Conservation (phyloP, 345 rosid genomes). For the Eucalyptus sp. region DNA sequence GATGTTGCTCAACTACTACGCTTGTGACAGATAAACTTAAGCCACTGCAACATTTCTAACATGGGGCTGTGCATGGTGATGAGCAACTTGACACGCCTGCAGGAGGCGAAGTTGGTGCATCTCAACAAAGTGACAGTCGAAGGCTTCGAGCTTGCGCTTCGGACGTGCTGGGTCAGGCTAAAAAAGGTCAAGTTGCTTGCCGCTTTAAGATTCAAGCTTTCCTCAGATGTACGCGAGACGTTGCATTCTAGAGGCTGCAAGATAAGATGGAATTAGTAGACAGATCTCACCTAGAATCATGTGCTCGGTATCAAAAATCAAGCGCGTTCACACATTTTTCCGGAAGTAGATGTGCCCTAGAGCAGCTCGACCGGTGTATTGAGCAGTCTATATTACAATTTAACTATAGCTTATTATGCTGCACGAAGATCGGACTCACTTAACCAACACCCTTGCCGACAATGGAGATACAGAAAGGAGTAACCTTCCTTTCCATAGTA, state of each 20-base stretch:
- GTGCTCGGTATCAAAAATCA: neutral
- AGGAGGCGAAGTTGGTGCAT: constrained; percentile 79
- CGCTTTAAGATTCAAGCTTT: constrained; percentile 52
- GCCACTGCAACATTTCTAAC: constrained; percentile 52
- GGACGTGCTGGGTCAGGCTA: constrained; percentile 51
- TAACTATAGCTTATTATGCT: neutral
- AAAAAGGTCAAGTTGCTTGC: constrained; percentile 79
- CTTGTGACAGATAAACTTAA: constrained; percentile 71
- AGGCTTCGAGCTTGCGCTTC: constrained; percentile 70
- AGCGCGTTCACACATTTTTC: neutral
- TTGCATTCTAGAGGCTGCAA: constrained; percentile 65
- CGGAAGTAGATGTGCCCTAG: neutral
- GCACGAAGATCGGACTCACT: neutral
- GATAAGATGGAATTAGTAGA: constrained; percentile 57
- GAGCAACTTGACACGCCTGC: constrained; percentile 72
- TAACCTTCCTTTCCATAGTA: neutral
- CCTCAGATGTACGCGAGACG: constrained; percentile 52
- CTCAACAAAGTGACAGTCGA: constrained; percentile 52
- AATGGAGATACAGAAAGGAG: neutral
- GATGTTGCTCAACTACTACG: neutral
- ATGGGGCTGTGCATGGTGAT: constrained; percentile 54
- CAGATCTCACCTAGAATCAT: neutral
- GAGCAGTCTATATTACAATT: neutral
- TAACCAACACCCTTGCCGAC: neutral
- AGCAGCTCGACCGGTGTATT: neutral